Evolutionary conservation across 192 early-diverging fungal species (phyloP).

Genomic region (Phlyctochytrium planicorne): DNA sequence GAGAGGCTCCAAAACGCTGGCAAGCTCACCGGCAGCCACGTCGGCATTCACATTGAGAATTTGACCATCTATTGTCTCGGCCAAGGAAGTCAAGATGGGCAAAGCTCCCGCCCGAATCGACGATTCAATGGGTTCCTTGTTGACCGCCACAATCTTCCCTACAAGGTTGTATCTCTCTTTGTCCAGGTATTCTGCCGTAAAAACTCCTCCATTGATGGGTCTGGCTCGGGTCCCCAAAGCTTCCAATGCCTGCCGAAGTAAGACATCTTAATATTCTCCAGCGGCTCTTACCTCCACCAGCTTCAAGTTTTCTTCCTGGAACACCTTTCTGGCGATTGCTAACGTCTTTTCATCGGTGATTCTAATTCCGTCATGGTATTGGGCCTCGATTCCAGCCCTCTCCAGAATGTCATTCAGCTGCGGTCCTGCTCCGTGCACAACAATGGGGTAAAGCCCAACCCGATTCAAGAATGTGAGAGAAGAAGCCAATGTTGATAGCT

Average conservation of each 20-base stretch:
- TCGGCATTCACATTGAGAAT: slow-evolving; percentile 99
- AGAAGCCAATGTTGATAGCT: slow-evolving; percentile 90
- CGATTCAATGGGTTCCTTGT: slow-evolving; percentile 91
- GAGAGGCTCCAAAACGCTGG: slow-evolving; percentile 91
- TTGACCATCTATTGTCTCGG: slow-evolving; percentile 93
- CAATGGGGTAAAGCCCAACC: slow-evolving; percentile 97
- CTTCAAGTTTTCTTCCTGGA: slow-evolving; percentile 93
- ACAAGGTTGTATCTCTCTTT: slow-evolving; percentile 88
- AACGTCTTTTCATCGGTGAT: slow-evolving; percentile 93
- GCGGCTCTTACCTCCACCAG: slow-evolving; percentile 72
- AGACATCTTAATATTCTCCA: neutral
- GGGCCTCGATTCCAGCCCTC: slow-evolving; percentile 90
- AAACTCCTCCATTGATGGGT: slow-evolving; percentile 96
- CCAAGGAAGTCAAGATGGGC: slow-evolving; percentile 94
- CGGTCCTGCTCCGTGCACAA: slow-evolving; percentile 97
- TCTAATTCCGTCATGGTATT: slow-evolving; percentile 95
- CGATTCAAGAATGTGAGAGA: slow-evolving; percentile 96
- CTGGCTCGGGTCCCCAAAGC: slow-evolving; percentile 89
- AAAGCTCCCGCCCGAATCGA: slow-evolving; percentile 91
- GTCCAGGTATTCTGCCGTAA: slow-evolving; percentile 95
- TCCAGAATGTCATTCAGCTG: slow-evolving; percentile 91
- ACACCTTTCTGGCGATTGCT: slow-evolving; percentile 91
- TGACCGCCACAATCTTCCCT: slow-evolving; percentile 86
- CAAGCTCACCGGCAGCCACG: slow-evolving; percentile 95
- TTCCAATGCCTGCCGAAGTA: slow-evolving; percentile 72